Evolutionary conservation across 169 alveolate genomes (phyloP).

Genomic region (Neospora caninum): DNA sequence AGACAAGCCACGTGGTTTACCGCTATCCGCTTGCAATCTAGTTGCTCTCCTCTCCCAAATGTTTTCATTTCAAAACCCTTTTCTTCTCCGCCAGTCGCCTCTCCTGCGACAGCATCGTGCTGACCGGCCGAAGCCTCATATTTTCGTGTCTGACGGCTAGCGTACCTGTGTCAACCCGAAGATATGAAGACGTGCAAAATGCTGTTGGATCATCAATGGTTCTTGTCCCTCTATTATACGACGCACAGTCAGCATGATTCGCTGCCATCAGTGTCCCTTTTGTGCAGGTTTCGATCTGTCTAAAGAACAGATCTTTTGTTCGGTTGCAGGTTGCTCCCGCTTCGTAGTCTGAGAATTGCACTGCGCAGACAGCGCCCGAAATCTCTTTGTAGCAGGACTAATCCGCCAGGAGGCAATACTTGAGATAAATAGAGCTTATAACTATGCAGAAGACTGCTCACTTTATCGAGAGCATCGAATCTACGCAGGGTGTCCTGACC

Average conservation of each 20-base stretch:
- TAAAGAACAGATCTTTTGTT: constrained; percentile 34
- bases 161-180: constrained; percentile 46
- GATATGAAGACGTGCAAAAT: constrained; percentile 49
- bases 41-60: constrained; percentile 39
- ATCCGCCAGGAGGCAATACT: not conserved
- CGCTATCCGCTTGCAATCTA: constrained; percentile 63
- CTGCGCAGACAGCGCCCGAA: constrained; percentile 50
- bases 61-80: constrained; percentile 22
- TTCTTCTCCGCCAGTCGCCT: not conserved
- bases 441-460: not conserved
- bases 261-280: constrained; percentile 40
- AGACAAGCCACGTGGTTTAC: not conserved
- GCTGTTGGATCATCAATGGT: constrained; percentile 56
- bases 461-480: not conserved
- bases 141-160: not conserved
- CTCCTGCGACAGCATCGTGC: not conserved
- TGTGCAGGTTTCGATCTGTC: constrained; percentile 33
- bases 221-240: constrained; percentile 10
- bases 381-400: constrained; percentile 52
- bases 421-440: not conserved
- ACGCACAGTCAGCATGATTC: constrained; percentile 43
- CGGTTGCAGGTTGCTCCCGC: constrained; percentile 11
- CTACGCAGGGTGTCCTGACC: not conserved
- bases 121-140: not conserved
- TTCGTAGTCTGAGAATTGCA: constrained; percentile 55